Conservation (phyloP, 139 green algal genomes). For the Chlamydomonas sp. region DNA sequence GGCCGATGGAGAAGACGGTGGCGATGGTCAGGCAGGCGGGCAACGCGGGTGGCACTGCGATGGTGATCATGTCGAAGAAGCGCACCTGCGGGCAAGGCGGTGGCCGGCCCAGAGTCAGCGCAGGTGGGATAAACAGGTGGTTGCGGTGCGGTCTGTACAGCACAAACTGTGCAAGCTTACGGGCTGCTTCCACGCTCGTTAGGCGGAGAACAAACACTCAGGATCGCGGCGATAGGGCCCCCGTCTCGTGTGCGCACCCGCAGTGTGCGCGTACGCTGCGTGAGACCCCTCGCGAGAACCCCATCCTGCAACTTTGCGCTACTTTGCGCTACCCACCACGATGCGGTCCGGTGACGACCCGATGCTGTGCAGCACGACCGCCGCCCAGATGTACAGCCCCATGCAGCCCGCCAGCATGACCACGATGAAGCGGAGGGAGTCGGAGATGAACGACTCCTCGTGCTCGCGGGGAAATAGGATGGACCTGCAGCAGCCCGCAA, state of each 20-base stretch:
- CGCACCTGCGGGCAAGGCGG: conserved; percentile 23
- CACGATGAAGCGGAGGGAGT: conserved; percentile 72
- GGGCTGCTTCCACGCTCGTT: no score
- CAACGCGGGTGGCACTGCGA: conserved; percentile 80
- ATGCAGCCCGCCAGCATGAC: conserved; percentile 66
- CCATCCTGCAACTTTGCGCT: neutral
- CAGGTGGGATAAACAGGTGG: neutral
- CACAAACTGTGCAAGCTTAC: no score
- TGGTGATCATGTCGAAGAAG: conserved; percentile 83
- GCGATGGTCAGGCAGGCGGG: conserved; percentile 78
- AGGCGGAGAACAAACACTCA: no score
- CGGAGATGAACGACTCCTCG: conserved; percentile 63
- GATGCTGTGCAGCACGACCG: conserved; percentile 54
- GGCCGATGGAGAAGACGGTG: conserved; percentile 66
- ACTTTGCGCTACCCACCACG: conserved; percentile 23
- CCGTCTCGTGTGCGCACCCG: no score
- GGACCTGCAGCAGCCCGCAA: conserved; percentile 42
- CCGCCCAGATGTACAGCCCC: conserved; percentile 70
- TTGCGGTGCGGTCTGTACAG: neutral
- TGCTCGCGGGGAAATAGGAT: conserved; percentile 69
- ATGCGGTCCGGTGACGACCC: conserved; percentile 57
- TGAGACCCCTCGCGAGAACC: no score
- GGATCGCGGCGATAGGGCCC: no score
- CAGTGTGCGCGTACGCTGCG: no score
- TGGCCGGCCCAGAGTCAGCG: no score